These are phyloP conservation scores for Salix exigua DNA, from an alignment of 345 rosid genomes.

Conservation along the genomic window DNA sequence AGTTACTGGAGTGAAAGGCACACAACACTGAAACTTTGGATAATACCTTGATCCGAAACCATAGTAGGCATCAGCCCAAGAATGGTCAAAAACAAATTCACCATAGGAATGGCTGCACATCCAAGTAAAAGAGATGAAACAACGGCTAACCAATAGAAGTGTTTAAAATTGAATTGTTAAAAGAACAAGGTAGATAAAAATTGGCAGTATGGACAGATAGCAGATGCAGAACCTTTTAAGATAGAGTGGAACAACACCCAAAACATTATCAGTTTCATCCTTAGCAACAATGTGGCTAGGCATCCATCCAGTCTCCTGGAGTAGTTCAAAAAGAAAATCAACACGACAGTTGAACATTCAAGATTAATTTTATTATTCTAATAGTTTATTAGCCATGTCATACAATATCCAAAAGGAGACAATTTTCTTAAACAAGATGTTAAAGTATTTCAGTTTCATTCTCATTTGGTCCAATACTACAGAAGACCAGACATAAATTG, in stretches of 20 bases:
- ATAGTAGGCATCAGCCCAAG: slow-evolving; percentile 96
- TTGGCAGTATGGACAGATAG: slow-evolving; percentile 12
- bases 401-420: background rate
- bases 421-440: background rate
- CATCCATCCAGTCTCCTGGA: slow-evolving; percentile 91
- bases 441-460: background rate
- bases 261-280: slow-evolving; percentile 58
- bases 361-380: background rate
- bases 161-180: slow-evolving; percentile 5
- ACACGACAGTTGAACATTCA: slow-evolving; percentile 1
- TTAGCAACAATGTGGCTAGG: slow-evolving; percentile 79
- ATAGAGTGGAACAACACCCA: slow-evolving; percentile 92
- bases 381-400: background rate
- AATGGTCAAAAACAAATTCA: slow-evolving; percentile 92
- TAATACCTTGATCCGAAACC: slow-evolving; percentile 79
- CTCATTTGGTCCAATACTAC: background rate
- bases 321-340: slow-evolving; percentile 7
- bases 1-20: slow-evolving; percentile 94
- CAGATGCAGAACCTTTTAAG: slow-evolving; percentile 70
- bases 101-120: slow-evolving; percentile 83
- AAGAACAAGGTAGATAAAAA: slow-evolving; percentile 9
- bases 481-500: background rate
- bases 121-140: slow-evolving; percentile 27
- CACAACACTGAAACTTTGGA: slow-evolving; percentile 94
- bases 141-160: slow-evolving; percentile 1